Evolutionary conservation across 345 rosid genomes (phyloP).

Genomic region (Populus davidiana): DNA sequence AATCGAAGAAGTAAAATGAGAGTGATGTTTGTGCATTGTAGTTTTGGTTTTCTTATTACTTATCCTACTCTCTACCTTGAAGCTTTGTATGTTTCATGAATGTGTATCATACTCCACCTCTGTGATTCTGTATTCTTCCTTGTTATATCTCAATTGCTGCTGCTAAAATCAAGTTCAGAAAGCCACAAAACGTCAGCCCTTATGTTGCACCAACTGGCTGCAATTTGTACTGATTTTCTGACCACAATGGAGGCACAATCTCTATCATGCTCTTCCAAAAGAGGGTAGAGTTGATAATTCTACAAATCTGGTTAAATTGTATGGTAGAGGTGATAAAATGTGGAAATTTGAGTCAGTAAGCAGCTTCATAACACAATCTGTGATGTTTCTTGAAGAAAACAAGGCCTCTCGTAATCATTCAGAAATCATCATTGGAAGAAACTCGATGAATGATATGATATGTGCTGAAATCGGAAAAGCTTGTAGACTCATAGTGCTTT

Average conservation of each 20-base stretch:
- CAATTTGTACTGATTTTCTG: not conserved
- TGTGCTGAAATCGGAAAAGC: not conserved
- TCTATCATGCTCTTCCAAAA: not conserved
- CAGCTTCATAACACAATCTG: not conserved
- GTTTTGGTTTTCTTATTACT: conserved; percentile 19
- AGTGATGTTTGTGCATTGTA: conserved; percentile 8
- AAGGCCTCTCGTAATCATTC: not conserved
- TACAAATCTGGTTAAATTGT: no score
- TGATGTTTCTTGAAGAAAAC: not conserved
- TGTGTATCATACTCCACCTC: conserved; percentile 28
- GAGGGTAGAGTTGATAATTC: not conserved
- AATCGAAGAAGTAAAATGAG: conserved; percentile 64
- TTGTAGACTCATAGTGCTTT: not conserved
- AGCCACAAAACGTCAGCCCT: not conserved
- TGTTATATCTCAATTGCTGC: conserved; percentile 1
- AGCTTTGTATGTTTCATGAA: conserved; percentile 23
- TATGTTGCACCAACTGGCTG: not conserved
- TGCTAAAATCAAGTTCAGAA: not conserved
- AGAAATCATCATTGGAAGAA: not conserved
- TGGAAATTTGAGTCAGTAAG: not conserved
- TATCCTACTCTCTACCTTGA: conserved; percentile 18
- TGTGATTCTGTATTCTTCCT: conserved; percentile 8
- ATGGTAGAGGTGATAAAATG: not conserved
- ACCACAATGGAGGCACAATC: not conserved
- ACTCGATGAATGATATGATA: no score